Evolutionary conservation across 371 early-diverging fungal species (phyloP), one percentile per base, ranked within the genome.

Genomic region (Mucor circinelloides): DNA sequence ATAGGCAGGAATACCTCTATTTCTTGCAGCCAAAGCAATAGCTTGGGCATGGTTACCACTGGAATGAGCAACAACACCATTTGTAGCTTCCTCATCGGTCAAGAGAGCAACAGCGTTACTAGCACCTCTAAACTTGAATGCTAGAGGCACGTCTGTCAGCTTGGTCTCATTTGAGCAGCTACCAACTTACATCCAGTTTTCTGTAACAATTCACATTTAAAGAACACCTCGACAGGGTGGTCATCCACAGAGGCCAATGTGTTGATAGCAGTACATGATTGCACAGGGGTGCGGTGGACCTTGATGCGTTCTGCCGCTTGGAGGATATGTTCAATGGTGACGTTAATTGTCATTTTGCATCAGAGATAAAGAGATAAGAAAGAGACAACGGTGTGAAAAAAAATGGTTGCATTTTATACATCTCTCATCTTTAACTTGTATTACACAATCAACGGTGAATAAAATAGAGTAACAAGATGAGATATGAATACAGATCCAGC

Each of bases 81-180:
- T 68, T 5, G 52, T 38, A 21, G 80, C 78, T 23, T 75, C 78
- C 27, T 65, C 30, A 9, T 79, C 75, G 0, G 62, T 65, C 19
- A 80, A 62, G 28, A 69, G 58, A 9, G 63, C 57, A 42, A 81
- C 60, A 6, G 85, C 83, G 70, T 89, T 86, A 61, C 74, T 80
- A 15, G 89, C 89, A 8, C 89, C 89, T 42, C 89, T 80, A 63
- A 77, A 75, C 63, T 89, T 89, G 70, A 89, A 89, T 6, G 89
- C 83, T 83, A 60, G 31, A 63, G 60, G 72, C 23, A 63, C 60
- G 28, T n/a, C 28, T 25, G 25, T n/a, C 30, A 9, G 15, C 25
- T 30, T 27, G 2, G 10, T 12, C 50, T 54, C 17, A 13, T 12
- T 0, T 7, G 44, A 5, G 23, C 17, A 50, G 15, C 21, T n/a